Evolutionary conservation across 148 eudicot species (phyloP).

Genomic region (Polygonum aviculare): DNA sequence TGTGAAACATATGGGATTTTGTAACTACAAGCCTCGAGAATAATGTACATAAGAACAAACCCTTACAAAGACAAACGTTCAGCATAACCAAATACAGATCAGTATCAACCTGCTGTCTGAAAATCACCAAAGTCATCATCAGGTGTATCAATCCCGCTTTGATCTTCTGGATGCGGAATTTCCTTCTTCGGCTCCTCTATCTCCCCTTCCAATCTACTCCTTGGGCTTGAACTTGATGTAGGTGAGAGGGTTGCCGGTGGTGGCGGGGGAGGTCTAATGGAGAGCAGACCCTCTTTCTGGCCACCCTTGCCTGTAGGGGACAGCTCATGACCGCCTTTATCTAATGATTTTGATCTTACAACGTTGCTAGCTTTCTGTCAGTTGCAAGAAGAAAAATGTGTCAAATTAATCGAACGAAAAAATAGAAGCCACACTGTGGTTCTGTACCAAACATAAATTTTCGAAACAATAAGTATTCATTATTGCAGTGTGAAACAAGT

Average conservation of each 20-base stretch:
- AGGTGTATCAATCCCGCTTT: conserved; percentile 35
- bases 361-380: conserved; percentile 50
- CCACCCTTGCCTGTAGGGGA: conserved; percentile 40
- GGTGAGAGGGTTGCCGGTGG: conserved; percentile 59
- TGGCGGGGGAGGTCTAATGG: conserved; percentile 80
- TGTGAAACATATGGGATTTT: background rate
- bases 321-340: conserved; percentile 54
- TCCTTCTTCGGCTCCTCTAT: conserved; percentile 15
- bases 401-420: background rate
- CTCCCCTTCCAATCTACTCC: conserved; percentile 19
- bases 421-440: background rate
- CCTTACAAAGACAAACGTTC: background rate
- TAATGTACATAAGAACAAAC: conserved; percentile 23
- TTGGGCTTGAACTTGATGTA: conserved; percentile 29
- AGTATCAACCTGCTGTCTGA: conserved; percentile 57
- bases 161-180: conserved; percentile 23
- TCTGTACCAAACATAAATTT: too few relatives aligned
- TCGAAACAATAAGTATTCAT: too few relatives aligned
- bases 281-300: conserved; percentile 38
- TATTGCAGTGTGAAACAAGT: too few relatives aligned
- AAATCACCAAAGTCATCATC: conserved; percentile 97
- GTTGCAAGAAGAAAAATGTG: background rate
- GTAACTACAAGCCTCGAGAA: conserved; percentile 10
- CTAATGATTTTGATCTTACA: conserved; percentile 49
- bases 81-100: conserved; percentile 1